Base-by-base conservation (phyloP, 2,329 filamentous ascomycete genomes). In the Fusarium pseudoanthophilum region DNA sequence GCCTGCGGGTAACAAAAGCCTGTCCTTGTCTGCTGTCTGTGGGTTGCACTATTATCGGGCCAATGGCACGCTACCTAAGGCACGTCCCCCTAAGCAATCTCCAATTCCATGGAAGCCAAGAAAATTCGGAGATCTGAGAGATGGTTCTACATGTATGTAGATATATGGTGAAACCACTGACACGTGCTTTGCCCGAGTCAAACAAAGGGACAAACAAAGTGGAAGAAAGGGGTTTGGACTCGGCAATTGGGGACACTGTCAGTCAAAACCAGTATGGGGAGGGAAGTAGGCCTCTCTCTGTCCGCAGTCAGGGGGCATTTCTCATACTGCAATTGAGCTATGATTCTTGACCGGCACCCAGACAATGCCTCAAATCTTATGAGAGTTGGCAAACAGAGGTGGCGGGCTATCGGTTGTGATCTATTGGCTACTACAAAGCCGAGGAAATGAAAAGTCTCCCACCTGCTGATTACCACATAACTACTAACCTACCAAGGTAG, bases 101-200 rank as follows among this genome's bases (percentile, higher is more conserved):
- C 71, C 69, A 62, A 69, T 65, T 69, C 45, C 26, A 65, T 51
- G 56, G 45, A 45, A 37, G 64, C 60, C 64, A 69, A 66, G 59
- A 49, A 55, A 61, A 57, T 65, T 65, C 28, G 43, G 51, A 72
- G 67, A 68, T 68, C 51, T 62, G n/a, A 39, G 58, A 39, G 18
- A 21, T 37, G 46, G 21, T 52, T 52, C n/a, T 36, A 24, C 30
- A 28, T 28, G 28, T 28, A 32, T 49, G 30, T 51, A 36, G 15
- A 36, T 18, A 34, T n/a, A 15, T 36, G 42, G 39, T 71, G 59
- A 74, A 72, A 72, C 71, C 51, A 57, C 46, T 40, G 48, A 64
- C 59, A 62, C 49, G 62, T 73, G 57, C 56, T 69, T 51, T 69
- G 48, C 26, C 53, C 49, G 43, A 56, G 36, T 52, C 24, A 43